A percentile compares a stretch with the other conserved stretches of the same genome.
These are phyloP conservation scores for Pseudogymnoascus sp. DNA, from an alignment of 2,329 filamentous ascomycete genomes.

Conservation along the genomic window DNA sequence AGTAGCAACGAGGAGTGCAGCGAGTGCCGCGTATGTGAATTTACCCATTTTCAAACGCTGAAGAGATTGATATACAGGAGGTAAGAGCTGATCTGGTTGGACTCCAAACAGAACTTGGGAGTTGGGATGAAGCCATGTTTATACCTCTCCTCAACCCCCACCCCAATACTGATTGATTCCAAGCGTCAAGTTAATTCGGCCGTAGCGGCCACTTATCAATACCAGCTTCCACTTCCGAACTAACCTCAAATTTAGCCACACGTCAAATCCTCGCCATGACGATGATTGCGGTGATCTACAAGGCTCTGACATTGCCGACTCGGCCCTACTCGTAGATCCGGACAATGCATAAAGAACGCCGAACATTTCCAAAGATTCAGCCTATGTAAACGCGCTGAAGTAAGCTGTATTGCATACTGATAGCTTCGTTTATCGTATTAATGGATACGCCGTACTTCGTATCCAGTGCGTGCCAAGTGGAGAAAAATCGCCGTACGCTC, in stretches of 20 bases:
- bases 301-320: not conserved
- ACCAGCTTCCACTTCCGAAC: not conserved
- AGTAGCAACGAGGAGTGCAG: constrained; percentile 3
- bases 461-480: not conserved
- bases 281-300: not conserved
- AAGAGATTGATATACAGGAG: not conserved
- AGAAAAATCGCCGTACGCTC: not conserved
- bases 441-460: not conserved
- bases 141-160: not conserved
- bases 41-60: not conserved
- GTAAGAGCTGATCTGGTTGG: not conserved
- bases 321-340: constrained; percentile 4
- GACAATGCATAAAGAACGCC: not conserved
- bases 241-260: not conserved
- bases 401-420: not conserved
- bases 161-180: not conserved
- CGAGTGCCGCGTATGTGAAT: not conserved
- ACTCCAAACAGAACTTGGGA: not conserved
- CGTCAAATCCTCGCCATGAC: not conserved
- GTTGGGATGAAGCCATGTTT: not conserved
- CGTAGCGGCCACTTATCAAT: not conserved
- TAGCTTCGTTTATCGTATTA: not conserved
- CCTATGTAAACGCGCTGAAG: not conserved
- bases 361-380: not conserved
- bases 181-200: not conserved